Evolutionary conservation across 306 rosid genomes (phyloP).

Genomic region (Sophora flavescens): DNA sequence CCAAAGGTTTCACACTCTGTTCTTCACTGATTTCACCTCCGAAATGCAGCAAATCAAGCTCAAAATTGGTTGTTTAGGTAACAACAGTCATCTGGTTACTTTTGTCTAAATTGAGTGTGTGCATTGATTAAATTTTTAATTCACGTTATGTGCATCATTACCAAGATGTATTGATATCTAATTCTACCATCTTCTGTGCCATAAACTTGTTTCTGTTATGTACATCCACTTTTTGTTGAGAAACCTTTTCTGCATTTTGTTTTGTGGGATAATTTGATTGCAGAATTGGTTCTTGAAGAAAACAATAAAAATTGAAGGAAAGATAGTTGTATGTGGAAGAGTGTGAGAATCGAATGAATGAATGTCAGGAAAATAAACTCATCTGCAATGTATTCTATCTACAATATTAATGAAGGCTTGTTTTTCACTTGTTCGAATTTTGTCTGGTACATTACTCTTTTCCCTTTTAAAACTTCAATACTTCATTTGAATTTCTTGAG

Average conservation of each 20-base stretch:
- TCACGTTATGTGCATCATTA: not conserved
- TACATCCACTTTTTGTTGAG: too few relatives aligned
- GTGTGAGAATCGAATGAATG: conserved; percentile 60
- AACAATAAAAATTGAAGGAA: too few relatives aligned
- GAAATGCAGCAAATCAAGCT: conserved; percentile 62
- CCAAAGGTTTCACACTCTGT: too few relatives aligned
- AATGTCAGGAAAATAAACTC: conserved; percentile 56
- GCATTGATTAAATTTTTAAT: not conserved
- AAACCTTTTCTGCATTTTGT: too few relatives aligned
- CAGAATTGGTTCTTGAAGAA: too few relatives aligned
- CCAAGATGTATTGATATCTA: not conserved
- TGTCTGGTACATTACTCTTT: too few relatives aligned
- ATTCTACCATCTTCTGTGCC: not conserved
- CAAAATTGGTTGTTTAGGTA: conserved; percentile 76
- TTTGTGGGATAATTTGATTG: too few relatives aligned
- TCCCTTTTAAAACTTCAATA: too few relatives aligned
- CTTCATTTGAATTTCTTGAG: not conserved
- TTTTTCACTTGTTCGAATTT: conserved; percentile 12
- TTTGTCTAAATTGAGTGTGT: not conserved
- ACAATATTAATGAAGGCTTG: conserved; percentile 57
- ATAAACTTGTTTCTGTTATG: too few relatives aligned
- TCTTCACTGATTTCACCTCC: conserved; percentile 30
- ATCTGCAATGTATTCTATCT: conserved; percentile 64
- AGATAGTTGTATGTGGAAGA: conserved; percentile 46
- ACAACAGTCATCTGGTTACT: not conserved